Base-by-base conservation (phyloP, 2,329 filamentous ascomycete species). In the Dothistroma pini region DNA sequence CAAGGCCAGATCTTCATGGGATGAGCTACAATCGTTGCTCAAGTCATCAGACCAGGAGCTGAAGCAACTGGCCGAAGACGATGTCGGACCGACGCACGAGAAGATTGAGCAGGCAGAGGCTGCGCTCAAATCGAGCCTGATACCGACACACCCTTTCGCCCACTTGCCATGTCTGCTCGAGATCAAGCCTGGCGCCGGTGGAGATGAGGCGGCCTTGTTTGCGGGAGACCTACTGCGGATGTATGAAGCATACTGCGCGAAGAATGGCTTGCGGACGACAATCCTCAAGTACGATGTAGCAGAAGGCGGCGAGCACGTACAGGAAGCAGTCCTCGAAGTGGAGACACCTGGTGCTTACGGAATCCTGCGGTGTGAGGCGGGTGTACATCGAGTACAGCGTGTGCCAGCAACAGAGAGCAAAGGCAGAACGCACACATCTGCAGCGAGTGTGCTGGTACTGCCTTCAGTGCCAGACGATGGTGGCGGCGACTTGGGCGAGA, bases 381-480 rank as follows among this genome's bases (percentile, higher is more conserved):
- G 95, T 34, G 95, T 99, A 67, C 95, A 99, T 75, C 86, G 95
- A 31, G 95, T 99, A 0, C 95, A 99, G 79, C 87, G 95, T 29
- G 88, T 99, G 3, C 95, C 95, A 1, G 88, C 88, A 11, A 99
- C 95, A 0, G 95, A 99, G 75, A 90, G 83, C 67, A 93, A 91
- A 73, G 95, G 95, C 1, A 87, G 95, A 31, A 95, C 91, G 16
- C 95, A 99, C 75, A 99, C 95, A 11, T 95, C 90, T 72, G 93
- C 93, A 12, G 93, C 92, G 2, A 91, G 90, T 6, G 90, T 99
- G 0, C 89, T 96, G 83, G 92, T 99, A 1, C 81, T 99, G 32
- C 95, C 95, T 0, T 91, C 88, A 54, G 88, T 97, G 59, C 86
- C 90, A 0, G 82, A 86, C 25, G 77, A 71, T 16, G 78, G 79